A percentile compares a stretch with the other conserved stretches of the same genome.
These are phyloP conservation scores for Pyrus communis DNA, from an alignment of 306 rosid species.

Conservation along the genomic window DNA sequence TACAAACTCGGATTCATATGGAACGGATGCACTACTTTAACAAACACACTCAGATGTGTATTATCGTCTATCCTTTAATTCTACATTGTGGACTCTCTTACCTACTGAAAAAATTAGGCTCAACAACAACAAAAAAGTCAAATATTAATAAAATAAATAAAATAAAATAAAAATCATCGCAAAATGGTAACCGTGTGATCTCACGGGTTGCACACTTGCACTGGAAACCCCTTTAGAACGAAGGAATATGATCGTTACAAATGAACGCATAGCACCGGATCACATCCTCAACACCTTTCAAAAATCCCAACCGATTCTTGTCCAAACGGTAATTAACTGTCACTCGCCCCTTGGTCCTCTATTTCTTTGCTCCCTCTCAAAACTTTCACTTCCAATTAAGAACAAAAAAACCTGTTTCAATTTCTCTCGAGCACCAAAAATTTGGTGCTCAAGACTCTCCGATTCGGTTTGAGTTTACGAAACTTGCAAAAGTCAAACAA, in stretches of 20 bases:
- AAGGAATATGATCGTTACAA: not conserved
- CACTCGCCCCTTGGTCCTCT: slow-evolving; percentile 18
- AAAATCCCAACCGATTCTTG: slow-evolving; percentile 5
- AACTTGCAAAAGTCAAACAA: slow-evolving; percentile 5
- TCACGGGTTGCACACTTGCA: too few relatives aligned
- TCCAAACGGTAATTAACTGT: slow-evolving; percentile 40
- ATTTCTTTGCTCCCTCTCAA: slow-evolving; percentile 5
- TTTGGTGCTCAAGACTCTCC: not conserved
- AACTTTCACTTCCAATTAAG: not conserved
- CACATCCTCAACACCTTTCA: not conserved
- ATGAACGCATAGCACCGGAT: not conserved
- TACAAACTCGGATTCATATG: too few relatives aligned
- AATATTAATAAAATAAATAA: too few relatives aligned
- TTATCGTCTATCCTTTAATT: too few relatives aligned
- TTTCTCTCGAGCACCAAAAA: not conserved
- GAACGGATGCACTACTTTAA: too few relatives aligned
- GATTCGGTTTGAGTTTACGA: not conserved
- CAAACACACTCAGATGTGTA: too few relatives aligned
- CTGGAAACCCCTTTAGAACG: not conserved
- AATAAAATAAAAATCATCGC: not conserved
- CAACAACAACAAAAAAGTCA: too few relatives aligned
- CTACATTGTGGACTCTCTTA: too few relatives aligned
- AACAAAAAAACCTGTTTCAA: not conserved
- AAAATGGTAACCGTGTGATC: not conserved
- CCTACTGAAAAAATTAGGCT: too few relatives aligned